Evolutionary conservation across 176 grass and related monocot genomes (phyloP), one percentile per base, ranked within the genome.

Genomic region (Raddia guianensis): DNA sequence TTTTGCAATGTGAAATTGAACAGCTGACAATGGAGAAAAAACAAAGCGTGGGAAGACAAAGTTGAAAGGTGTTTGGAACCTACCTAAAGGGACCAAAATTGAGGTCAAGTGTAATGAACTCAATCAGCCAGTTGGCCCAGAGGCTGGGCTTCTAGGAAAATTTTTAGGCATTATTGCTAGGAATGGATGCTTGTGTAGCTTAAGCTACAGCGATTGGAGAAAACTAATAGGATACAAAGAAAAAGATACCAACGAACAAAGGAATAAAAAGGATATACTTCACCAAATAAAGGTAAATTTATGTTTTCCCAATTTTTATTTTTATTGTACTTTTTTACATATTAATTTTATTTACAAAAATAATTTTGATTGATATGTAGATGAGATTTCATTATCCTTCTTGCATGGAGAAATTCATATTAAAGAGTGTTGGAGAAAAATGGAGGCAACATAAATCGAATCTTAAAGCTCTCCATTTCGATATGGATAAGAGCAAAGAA

Each of bases 361-460:
- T n/a, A n/a, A n/a, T n/a, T n/a, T n/a, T n/a, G n/a, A 7, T 19
- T 40, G 0, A 10, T 65, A 10, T 67, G 1, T 6, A 66, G 61
- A 78, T 78, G 75, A 66, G 75, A 63, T 77, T 64, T 15, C 75
- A 64, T 77, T 77, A 77, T 3, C 14, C 75, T 77, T 9, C 27
- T 63, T 27, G 49, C 11, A 43, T 79, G 34, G 49, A 79, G 67
- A 54, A 67, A 13, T 67, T 11, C 9, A 68, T 80, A 45, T 54
- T 80, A 18, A 13, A 14, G 18, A 46, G 4, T 27, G 68, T 69
- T 69, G n/a, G 77, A 46, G 50, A 69, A 9, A 69, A 12, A 69
- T 80, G 77, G 64, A 68, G 51, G 50, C 12, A 69, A 46, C 50
- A 69, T 11, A 80, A 80, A 14, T 68, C 40, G 11, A 33, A 80